Evolutionary conservation across 805 yeast species (phyloP).

Genomic region (Hanseniaspora mollemarum): DNA sequence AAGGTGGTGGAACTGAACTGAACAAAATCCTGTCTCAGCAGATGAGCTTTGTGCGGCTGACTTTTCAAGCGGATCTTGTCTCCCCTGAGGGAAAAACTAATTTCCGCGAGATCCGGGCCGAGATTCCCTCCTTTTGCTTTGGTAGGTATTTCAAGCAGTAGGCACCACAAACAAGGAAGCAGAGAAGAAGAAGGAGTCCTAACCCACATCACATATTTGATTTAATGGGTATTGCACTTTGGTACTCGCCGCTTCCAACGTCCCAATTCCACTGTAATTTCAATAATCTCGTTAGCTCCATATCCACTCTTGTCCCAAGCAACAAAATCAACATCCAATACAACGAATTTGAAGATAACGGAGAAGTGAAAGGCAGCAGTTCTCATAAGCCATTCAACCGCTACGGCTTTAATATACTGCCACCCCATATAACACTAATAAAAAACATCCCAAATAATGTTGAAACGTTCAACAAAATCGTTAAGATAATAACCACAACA

Average conservation of each 20-base stretch:
- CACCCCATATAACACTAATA: slow-evolving; percentile 10
- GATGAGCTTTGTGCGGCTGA: too few species aligned
- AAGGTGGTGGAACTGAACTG: too few species aligned
- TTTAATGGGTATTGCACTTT: slow-evolving; percentile 13
- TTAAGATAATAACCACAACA: background rate
- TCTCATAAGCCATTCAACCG: background rate
- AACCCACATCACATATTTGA: too few species aligned
- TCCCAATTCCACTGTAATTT: slow-evolving; percentile 3
- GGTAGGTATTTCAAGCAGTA: too few species aligned
- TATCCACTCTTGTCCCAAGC: slow-evolving; percentile 5
- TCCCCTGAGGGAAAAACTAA: too few species aligned
- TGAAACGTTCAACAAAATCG: background rate
- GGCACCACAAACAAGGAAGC: too few species aligned
- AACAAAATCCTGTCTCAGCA: too few species aligned
- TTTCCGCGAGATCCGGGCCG: too few species aligned
- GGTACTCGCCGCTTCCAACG: slow-evolving; percentile 12
- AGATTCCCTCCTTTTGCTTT: too few species aligned
- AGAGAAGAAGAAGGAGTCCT: background rate
- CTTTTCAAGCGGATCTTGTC: too few species aligned
- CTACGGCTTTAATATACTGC: slow-evolving; percentile 8
- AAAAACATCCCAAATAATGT: slow-evolving; percentile 11
- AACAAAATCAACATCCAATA: slow-evolving; percentile 3
- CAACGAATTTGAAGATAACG: slow-evolving; percentile 2
- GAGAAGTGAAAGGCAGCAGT: background rate
- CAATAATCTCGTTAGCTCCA: background rate